phyloP scores from a whole-genome alignment of 1,139 yeast species.

The Arxiozyma telluris region DNA sequence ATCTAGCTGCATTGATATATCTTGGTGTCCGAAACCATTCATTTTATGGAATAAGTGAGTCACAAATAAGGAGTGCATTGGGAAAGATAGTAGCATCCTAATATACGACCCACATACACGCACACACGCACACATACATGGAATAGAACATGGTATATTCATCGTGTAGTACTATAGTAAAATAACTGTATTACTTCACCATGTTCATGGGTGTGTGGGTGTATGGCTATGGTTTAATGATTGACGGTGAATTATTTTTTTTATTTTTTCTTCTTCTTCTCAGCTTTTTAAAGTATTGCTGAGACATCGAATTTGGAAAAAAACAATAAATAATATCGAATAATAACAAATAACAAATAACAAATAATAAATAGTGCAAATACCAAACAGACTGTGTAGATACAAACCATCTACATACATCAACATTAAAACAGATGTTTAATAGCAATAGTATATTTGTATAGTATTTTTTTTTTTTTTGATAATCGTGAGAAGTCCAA shows the following conservation, averaged over 20 bases:
- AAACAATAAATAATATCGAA: too few species aligned
- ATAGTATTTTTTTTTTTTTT: background rate
- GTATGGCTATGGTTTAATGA: background rate
- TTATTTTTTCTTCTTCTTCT: background rate
- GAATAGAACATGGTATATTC: too few species aligned
- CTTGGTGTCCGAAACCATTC: background rate
- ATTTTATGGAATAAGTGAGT: background rate
- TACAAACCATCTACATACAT: background rate
- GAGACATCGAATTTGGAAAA: background rate
- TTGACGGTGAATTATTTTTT: background rate
- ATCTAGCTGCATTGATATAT: slow-evolving; percentile 33
- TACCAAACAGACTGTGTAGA: too few species aligned
- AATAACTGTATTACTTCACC: too few species aligned
- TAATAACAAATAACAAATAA: background rate
- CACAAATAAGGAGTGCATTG: background rate
- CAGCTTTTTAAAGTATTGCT: background rate
- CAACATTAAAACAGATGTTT: background rate
- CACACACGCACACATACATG: background rate
- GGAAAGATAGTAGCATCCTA: background rate
- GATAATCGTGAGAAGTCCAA: background rate
- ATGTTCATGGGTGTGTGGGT: background rate
- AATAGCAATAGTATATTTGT: too few species aligned
- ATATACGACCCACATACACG: too few species aligned
- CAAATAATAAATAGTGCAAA: background rate
- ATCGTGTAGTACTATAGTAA: too few species aligned